Evolutionary conservation across 352 stramenopile genomes (phyloP).

Genomic region (Phytophthora pisi): DNA sequence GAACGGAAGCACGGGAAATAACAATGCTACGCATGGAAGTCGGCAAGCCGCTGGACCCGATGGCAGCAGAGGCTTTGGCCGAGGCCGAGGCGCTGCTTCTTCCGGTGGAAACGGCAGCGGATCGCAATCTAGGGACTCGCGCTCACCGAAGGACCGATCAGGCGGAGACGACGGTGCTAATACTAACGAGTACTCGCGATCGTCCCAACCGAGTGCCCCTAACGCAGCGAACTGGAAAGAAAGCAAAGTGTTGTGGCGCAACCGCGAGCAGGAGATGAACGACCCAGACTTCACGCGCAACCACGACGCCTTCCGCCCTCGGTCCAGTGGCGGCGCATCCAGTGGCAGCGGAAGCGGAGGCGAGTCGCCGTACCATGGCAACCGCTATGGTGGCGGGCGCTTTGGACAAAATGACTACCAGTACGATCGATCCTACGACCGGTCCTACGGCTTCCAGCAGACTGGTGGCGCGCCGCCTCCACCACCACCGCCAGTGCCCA

Average conservation of each 20-base stretch:
- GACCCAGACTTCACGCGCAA: slow-evolving; percentile 93
- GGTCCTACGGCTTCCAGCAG: slow-evolving; percentile 35
- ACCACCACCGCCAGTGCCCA: slow-evolving; percentile 36
- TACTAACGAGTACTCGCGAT: slow-evolving; percentile 20
- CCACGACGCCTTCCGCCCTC: slow-evolving; percentile 67
- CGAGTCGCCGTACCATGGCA: slow-evolving; percentile 44
- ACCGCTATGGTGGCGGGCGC: slow-evolving; percentile 28
- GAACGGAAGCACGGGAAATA: slow-evolving; percentile 12
- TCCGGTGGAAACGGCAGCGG: slow-evolving; percentile 4
- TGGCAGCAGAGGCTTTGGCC: slow-evolving; percentile 54
- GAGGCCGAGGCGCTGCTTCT: slow-evolving; percentile 9
- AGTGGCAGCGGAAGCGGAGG: slow-evolving; percentile 38
- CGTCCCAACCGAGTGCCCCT: slow-evolving; percentile 27
- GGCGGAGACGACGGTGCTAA: slow-evolving; percentile 11
- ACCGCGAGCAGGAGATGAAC: slow-evolving; percentile 94
- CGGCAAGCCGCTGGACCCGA: slow-evolving; percentile 64
- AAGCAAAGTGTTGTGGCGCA: slow-evolving; percentile 93
- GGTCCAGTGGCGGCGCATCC: slow-evolving; percentile 33
- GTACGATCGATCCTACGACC: slow-evolving; percentile 39
- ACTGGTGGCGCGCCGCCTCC: slow-evolving; percentile 21
- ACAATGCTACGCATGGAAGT: slow-evolving; percentile 25
- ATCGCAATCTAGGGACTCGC: slow-evolving; percentile 14
- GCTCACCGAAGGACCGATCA: slow-evolving; percentile 20
- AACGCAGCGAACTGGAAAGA: slow-evolving; percentile 81
- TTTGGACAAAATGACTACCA: slow-evolving; percentile 38